phyloP scores from a whole-genome alignment of 208 protist genomes.

The Porcisia deanei region DNA sequence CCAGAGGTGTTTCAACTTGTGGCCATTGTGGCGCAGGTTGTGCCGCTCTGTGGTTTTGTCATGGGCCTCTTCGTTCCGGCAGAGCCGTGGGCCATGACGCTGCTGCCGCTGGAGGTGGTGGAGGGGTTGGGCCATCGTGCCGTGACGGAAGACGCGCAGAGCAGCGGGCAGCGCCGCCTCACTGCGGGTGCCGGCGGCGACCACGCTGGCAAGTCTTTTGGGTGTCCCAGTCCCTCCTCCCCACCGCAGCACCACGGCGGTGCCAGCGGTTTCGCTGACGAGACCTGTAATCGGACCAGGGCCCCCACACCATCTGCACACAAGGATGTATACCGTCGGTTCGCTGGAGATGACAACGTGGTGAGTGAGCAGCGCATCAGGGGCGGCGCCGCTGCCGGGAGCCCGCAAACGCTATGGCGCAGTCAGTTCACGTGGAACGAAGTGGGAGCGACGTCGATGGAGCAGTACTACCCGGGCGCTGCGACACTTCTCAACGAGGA shows the following conservation, averaged over 20 bases:
- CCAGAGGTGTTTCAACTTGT: constrained; percentile 77
- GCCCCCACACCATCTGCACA: neutral
- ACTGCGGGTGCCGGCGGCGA: neutral
- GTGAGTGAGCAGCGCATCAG: constrained; percentile 76
- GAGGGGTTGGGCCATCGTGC: constrained; percentile 31
- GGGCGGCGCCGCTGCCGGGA: constrained; percentile 28
- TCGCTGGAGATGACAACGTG: constrained; percentile 64
- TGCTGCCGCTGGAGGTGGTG: constrained; percentile 50
- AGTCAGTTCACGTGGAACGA: constrained; percentile 79
- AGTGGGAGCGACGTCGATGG: constrained; percentile 68
- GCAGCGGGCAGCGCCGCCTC: neutral
- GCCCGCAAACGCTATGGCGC: constrained; percentile 50
- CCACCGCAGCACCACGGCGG: constrained; percentile 6
- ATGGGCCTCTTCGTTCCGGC: constrained; percentile 77
- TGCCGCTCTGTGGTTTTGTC: constrained; percentile 74
- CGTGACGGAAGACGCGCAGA: constrained; percentile 15
- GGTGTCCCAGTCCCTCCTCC: constrained; percentile 8
- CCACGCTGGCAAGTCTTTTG: neutral
- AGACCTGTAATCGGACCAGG: neutral
- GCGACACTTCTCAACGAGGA: constrained; percentile 72
- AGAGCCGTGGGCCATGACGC: constrained; percentile 63
- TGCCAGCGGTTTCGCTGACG: neutral
- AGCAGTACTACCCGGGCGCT: constrained; percentile 87
- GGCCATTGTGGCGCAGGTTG: constrained; percentile 66
- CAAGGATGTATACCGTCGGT: constrained; percentile 50